Evolutionary conservation across 2,329 filamentous ascomycete species (phyloP), one percentile per base, ranked within the genome.

Genomic region (Cladosporium oxysporum): DNA sequence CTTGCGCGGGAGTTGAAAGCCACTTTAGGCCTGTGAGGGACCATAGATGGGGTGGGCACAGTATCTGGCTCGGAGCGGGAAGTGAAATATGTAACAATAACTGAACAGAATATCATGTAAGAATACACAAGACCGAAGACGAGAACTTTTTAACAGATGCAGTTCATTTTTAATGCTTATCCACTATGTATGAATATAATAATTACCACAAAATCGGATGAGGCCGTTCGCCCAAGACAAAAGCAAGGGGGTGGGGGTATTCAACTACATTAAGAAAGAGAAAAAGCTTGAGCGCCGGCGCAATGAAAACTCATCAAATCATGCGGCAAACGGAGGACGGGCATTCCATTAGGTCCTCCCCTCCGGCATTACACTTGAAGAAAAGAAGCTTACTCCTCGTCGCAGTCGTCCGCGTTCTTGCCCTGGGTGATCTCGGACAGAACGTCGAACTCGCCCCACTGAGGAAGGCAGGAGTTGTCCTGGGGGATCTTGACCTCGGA

Each of bases 271-370:
- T 58, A 58, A 31, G 53, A 63, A 63, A 57, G 23, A 55, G 26
- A 62, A 62, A 53, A 62, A 33, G n/a, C 5, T 10, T 16, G 29
- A 14, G 50, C 50, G 61, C 61, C 33, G 50, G 50, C 50, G 61
- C 61, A 63, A 63, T 47, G 49, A 29, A 37, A 62, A 55, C 28
- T 63, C 61, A 57, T 63, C 50, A 63, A 55, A 37, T 63, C 61
- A 63, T 63, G 61, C 61, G 29, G 33, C 47, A 21, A 26, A 44
- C 37, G 31, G 16, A 41, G 49, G 12, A 44, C 33, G 26, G 26
- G 7, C 10, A 1, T 21, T 33, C 12, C 50, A 28, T 53, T 29
- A 28, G 18, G 11, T 50, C 23, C 14, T 18, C 8, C 8, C 52
- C 28, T n/a, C 28, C 41, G 41, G 41, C 41, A 47, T 10, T 47